These are phyloP conservation scores for Phoma sp. DNA, from an alignment of 2,329 filamentous ascomycete genomes.

Conservation along the genomic window DNA sequence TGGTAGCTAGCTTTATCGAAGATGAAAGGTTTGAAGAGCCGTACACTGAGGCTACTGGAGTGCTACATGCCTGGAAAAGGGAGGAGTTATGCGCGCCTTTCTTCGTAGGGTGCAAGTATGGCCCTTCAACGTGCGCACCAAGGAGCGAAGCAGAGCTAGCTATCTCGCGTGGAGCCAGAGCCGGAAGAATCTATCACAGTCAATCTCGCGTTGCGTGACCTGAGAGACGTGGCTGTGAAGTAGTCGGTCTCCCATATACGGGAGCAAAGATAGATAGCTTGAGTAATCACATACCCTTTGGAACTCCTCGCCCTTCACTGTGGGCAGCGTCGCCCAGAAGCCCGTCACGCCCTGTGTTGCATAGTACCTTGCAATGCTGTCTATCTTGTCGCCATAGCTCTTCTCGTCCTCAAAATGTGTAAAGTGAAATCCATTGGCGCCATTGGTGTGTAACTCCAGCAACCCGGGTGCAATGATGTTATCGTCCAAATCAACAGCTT, in stretches of 20 bases:
- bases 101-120: constrained; percentile 60
- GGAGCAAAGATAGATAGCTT: neutral
- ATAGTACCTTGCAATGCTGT: constrained; percentile 56
- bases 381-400: constrained; percentile 53
- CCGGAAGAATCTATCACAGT: constrained; percentile 54
- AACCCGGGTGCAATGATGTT: constrained; percentile 61
- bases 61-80: constrained; percentile 51
- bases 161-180: constrained; percentile 52
- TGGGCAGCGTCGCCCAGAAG: constrained; percentile 62
- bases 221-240: neutral
- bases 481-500: constrained; percentile 56
- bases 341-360: constrained; percentile 59
- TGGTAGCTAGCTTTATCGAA: constrained; percentile 57
- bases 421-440: constrained; percentile 61
- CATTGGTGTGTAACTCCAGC: constrained; percentile 63
- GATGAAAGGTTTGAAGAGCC: constrained; percentile 50
- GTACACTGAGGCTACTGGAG: constrained; percentile 51
- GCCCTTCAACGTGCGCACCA: constrained; percentile 63
- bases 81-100: constrained; percentile 60
- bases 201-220: constrained; percentile 3
- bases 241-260: neutral
- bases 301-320: constrained; percentile 55
- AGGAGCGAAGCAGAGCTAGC: constrained; percentile 56
- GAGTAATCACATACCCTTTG: constrained; percentile 41
- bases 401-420: constrained; percentile 54